A percentile compares a stretch with the other conserved stretches of the same genome.
phyloP scores from a whole-genome alignment of 1,284 basidiomycete species.

The Kwoniella shivajii region DNA sequence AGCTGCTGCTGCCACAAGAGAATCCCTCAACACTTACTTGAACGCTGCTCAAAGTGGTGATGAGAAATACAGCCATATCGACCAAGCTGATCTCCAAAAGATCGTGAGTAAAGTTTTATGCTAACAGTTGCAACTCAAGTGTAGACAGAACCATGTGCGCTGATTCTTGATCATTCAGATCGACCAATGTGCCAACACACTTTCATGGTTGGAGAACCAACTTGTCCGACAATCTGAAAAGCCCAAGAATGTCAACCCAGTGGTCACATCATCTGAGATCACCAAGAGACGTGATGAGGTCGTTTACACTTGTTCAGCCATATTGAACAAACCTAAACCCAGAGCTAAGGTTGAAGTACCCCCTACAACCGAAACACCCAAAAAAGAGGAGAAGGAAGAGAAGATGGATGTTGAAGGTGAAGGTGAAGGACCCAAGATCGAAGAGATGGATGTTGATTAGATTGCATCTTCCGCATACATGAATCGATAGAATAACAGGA shows the following conservation, averaged over 20 bases:
- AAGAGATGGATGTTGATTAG: conserved; percentile 54
- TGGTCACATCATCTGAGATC: conserved; percentile 77
- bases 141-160: not conserved
- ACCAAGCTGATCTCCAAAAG: conserved; percentile 78
- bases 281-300: conserved; percentile 85
- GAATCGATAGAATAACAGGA: too few species aligned
- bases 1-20: conserved; percentile 72
- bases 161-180: conserved; percentile 51
- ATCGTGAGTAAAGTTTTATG: conserved; percentile 68
- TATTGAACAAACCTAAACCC: conserved; percentile 84
- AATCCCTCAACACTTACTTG: conserved; percentile 81
- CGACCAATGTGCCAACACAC: conserved; percentile 65
- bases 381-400: conserved; percentile 53
- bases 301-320: conserved; percentile 78
- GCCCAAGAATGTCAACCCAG: conserved; percentile 81
- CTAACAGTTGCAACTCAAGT: not conserved
- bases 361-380: conserved; percentile 56
- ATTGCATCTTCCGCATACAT: conserved; percentile 1
- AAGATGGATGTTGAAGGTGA: conserved; percentile 59
- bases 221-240: conserved; percentile 79
- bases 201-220: conserved; percentile 93
- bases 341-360: conserved; percentile 58
- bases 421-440: conserved; percentile 32
- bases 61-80: conserved; percentile 84
- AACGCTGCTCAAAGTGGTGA: conserved; percentile 75